phyloP scores from a whole-genome alignment of 257 asterid species.

The Gentiana straminea region DNA sequence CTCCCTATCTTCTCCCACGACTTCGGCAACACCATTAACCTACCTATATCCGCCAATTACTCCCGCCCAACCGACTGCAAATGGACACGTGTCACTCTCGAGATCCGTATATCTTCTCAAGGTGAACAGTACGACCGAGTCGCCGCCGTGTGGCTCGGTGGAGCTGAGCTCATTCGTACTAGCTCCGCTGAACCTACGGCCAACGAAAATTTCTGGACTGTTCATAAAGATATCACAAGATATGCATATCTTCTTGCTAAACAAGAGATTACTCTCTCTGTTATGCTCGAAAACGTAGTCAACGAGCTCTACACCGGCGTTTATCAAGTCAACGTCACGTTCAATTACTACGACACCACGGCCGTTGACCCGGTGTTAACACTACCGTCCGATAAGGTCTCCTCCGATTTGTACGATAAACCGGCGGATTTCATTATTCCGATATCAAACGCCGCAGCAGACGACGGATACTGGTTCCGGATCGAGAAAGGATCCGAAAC shows the following conservation, averaged over 20 bases:
- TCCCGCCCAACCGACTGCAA: slow-evolving; percentile 51
- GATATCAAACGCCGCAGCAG: slow-evolving; percentile 40
- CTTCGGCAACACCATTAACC: slow-evolving; percentile 55
- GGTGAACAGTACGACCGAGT: slow-evolving; percentile 80
- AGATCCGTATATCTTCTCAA: slow-evolving; percentile 44
- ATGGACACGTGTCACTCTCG: slow-evolving; percentile 56
- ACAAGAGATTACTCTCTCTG: too few species aligned
- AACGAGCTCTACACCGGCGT: slow-evolving; percentile 53
- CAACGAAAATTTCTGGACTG: slow-evolving; percentile 51
- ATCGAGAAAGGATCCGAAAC: slow-evolving; percentile 40
- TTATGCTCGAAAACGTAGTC: too few species aligned
- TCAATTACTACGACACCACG: slow-evolving; percentile 35
- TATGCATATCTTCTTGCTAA: slow-evolving; percentile 50
- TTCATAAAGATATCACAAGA: too few species aligned
- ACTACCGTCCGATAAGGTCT: slow-evolving; percentile 6
- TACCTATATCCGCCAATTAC: slow-evolving; percentile 42
- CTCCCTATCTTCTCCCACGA: slow-evolving; percentile 42
- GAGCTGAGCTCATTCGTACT: slow-evolving; percentile 79
- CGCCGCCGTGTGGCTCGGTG: slow-evolving; percentile 77
- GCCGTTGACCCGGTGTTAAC: slow-evolving; percentile 1
- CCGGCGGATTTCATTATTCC: slow-evolving; percentile 83
- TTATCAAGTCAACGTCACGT: slow-evolving; percentile 42
- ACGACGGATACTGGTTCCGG: slow-evolving; percentile 59
- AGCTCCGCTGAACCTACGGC: slow-evolving; percentile 72
- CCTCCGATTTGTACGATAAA: too few species aligned